Base-by-base conservation (phyloP, 805 yeast genomes). In the Lipomyces yamanashiensis region DNA sequence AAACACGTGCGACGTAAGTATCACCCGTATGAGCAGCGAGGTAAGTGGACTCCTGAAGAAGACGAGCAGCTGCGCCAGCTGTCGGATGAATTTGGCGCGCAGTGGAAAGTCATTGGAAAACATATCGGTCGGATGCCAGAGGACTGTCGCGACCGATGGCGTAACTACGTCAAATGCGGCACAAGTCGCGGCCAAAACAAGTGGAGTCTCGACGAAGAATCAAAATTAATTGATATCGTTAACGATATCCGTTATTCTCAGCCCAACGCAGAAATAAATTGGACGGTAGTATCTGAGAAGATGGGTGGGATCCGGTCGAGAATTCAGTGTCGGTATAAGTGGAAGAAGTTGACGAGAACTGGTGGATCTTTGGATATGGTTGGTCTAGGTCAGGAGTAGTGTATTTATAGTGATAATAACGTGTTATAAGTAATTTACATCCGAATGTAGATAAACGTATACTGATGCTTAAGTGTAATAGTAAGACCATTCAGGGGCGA, bases 131-230 rank as follows among this genome's bases (percentile, higher is more conserved):
- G 98, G 71, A 93, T 93, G 98, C 98, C 98, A 0, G 98, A 93
- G 73, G 98, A 93, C 77, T 92, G 98, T 75, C 83, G 98, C 70
- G 98, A 93, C 75, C 82, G 98, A 71, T 93, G 96, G 96, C 82
- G 98, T 75, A 93, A 93, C 74, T 93, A 92, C 74, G 89, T 92
- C 67, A 92, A 92, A 75, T 93, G 98, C 78, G 98, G 98, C 28
- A 80, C 80, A 17, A 84, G 84, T 59, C 81, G 98, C 67, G 85
- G 86, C 8, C 82, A 84, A 55, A 89, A 89, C 74, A 90, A 88
- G 73, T 92, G 98, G 98, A 79, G 87, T 0, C 73, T 75, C 0
- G 85, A 83, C 41, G 97, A 90, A 72, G 98, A 92, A 74, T 80
- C 78, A 19, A 75, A 78, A 58, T 78, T 92, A 64, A 81, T 81